These are phyloP conservation scores for Plasmodium inui DNA, from an alignment of 169 alveolate genomes.

Conservation along the genomic window DNA sequence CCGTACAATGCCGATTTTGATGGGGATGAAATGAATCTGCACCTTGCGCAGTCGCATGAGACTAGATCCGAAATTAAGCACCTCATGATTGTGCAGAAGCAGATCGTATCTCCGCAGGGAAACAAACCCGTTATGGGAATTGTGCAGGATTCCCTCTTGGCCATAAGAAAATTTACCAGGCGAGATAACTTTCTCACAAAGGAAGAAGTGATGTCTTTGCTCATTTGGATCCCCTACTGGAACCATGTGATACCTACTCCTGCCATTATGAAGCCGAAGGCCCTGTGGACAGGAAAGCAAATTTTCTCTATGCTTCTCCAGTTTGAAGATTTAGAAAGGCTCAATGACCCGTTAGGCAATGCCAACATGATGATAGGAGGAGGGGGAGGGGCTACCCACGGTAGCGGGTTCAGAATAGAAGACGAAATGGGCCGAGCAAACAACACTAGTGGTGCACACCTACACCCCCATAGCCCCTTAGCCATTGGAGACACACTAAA, in stretches of 20 bases:
- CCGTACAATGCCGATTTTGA: conserved; percentile 99
- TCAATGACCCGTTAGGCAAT: conserved; percentile 56
- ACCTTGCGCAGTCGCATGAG: conserved; percentile 98
- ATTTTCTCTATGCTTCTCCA: conserved; percentile 96
- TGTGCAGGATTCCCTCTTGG: conserved; percentile 98
- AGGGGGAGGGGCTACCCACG: conserved; percentile 43
- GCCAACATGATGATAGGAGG: conserved; percentile 63
- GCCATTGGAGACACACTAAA: conserved; percentile 14
- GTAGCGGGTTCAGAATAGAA: conserved; percentile 62
- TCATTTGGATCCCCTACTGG: conserved; percentile 98
- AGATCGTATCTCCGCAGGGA: conserved; percentile 99
- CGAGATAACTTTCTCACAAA: conserved; percentile 96
- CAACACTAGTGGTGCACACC: neutral
- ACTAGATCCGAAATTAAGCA: conserved; percentile 98
- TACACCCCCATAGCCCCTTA: conserved; percentile 47
- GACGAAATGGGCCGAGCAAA: conserved; percentile 20
- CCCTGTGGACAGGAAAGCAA: conserved; percentile 99
- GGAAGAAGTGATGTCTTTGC: conserved; percentile 94
- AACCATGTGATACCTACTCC: conserved; percentile 98
- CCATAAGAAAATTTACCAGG: conserved; percentile 94
- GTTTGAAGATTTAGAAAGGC: conserved; percentile 78
- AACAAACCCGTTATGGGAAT: conserved; percentile 99
- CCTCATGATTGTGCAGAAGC: conserved; percentile 98
- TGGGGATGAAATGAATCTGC: conserved; percentile 99
- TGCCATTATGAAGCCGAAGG: conserved; percentile 97